Percentiles rank a stretch among this genome's conserved stretches.
Evolutionary conservation across 2,329 filamentous ascomycete genomes (phyloP).

Genomic region (Sarocladium oryzae): DNA sequence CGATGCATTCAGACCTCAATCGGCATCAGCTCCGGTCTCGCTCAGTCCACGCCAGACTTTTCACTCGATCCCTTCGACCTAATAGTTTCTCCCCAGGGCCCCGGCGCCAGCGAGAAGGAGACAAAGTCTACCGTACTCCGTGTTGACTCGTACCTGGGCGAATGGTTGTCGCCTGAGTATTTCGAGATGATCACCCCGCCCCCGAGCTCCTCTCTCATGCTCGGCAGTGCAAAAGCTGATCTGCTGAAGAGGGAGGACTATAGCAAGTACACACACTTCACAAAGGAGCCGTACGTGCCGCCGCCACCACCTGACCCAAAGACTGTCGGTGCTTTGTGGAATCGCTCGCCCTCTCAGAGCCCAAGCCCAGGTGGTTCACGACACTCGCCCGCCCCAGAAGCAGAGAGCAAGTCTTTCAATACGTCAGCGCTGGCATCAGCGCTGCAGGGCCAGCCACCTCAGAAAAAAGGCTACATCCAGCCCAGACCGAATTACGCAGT

Average conservation of each 20-base stretch:
- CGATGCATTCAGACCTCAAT: conserved; percentile 90
- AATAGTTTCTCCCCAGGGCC: conserved; percentile 20
- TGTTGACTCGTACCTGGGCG: conserved; percentile 86
- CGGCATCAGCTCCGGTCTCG: conserved; percentile 78
- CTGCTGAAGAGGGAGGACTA: conserved; percentile 71
- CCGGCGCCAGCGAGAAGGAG: conserved; percentile 18
- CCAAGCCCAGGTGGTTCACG: conserved; percentile 14
- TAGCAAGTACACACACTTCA: conserved; percentile 33
- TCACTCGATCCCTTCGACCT: conserved; percentile 26
- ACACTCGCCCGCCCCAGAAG: conserved; percentile 19
- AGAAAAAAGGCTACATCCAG: conserved; percentile 55
- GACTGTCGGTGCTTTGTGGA: conserved; percentile 25
- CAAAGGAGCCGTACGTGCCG: conserved; percentile 11
- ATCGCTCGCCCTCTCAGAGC: conserved; percentile 22
- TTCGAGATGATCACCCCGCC: conserved; percentile 89
- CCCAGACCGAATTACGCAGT: conserved; percentile 80
- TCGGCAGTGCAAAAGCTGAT: conserved; percentile 82
- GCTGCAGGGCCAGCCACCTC: conserved; percentile 23
- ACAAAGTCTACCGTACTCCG: conserved; percentile 61
- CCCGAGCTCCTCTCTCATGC: conserved; percentile 78
- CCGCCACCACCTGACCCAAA: conserved; percentile 14
- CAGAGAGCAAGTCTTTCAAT: conserved; percentile 18
- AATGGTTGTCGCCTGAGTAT: conserved; percentile 92
- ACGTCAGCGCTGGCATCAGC: conserved; percentile 27
- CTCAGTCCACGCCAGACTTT: conserved; percentile 41